These are phyloP conservation scores for Trichoderma aggressivum DNA, from an alignment of 2,329 filamentous ascomycete genomes.

Conservation along the genomic window DNA sequence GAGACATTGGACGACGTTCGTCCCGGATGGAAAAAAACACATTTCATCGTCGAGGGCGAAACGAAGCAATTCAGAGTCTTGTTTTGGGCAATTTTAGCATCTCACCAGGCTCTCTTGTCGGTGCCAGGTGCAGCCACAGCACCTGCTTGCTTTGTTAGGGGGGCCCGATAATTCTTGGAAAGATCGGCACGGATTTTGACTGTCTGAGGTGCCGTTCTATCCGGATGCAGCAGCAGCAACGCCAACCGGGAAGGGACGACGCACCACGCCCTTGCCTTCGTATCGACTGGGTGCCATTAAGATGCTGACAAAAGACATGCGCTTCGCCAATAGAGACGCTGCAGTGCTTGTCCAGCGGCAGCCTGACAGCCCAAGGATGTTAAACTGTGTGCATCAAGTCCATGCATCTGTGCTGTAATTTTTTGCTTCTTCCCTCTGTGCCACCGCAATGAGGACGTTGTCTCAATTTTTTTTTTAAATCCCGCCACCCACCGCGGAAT, in stretches of 20 bases:
- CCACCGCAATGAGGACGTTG: background rate
- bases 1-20: background rate
- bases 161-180: background rate
- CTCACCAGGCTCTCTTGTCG: background rate
- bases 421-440: background rate
- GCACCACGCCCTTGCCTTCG: constrained; percentile 8
- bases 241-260: constrained; percentile 4
- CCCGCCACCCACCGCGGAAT: background rate
- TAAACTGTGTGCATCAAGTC: background rate
- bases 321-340: background rate
- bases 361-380: background rate
- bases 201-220: constrained; percentile 16
- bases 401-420: background rate
- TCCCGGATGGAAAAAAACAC: background rate
- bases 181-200: constrained; percentile 13
- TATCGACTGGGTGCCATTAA: background rate
- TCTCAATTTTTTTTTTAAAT: background rate
- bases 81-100: background rate
- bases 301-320: background rate
- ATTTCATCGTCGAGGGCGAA: background rate
- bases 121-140: background rate
- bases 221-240: constrained; percentile 16
- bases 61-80: background rate
- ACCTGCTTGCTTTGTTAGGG: background rate
- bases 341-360: background rate